Conservation (phyloP, 2,329 filamentous ascomycete species). For the Stagonosporopsis vannaccii region DNA sequence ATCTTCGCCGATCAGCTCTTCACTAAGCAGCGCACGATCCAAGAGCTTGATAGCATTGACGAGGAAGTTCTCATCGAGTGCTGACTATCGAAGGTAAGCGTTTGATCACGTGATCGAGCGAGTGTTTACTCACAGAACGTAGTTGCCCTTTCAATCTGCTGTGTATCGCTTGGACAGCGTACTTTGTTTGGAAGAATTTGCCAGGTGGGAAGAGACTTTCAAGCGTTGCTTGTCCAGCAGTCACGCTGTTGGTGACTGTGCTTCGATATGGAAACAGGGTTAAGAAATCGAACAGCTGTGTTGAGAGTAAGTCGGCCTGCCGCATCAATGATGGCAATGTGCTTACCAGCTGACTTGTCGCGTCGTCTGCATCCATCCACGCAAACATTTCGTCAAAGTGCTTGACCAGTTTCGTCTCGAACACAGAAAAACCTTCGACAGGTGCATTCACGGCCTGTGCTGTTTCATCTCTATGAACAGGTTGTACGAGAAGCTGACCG, state of each 20-base stretch:
- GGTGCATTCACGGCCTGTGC: constrained; percentile 27
- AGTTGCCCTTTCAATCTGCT: constrained; percentile 42
- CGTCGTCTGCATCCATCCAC: constrained; percentile 76
- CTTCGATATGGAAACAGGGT: constrained; percentile 41
- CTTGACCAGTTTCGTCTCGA: constrained; percentile 80
- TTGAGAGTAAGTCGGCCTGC: constrained; percentile 20
- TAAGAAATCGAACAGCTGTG: constrained; percentile 46
- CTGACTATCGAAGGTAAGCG: constrained; percentile 33
- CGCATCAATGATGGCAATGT: neutral
- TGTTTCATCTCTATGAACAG: constrained; percentile 37
- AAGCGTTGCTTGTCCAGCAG: constrained; percentile 29
- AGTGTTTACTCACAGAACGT: constrained; percentile 32
- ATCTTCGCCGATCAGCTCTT: constrained; percentile 31
- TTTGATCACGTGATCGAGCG: neutral
- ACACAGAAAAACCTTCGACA: constrained; percentile 51
- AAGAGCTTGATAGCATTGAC: constrained; percentile 42
- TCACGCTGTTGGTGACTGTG: constrained; percentile 38
- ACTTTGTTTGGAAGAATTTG: constrained; percentile 46
- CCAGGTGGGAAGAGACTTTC: constrained; percentile 44
- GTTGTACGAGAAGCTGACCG: constrained; percentile 41
- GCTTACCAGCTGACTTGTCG: constrained; percentile 39
- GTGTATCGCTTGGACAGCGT: constrained; percentile 42
- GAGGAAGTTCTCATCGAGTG: constrained; percentile 42
- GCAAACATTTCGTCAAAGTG: constrained; percentile 87
- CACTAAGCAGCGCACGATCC: constrained; percentile 39